Percentiles rank a stretch among this genome's conserved stretches.
These are phyloP conservation scores for Trichoderma virens DNA, from an alignment of 495 filamentous ascomycete genomes.

Conservation along the genomic window DNA sequence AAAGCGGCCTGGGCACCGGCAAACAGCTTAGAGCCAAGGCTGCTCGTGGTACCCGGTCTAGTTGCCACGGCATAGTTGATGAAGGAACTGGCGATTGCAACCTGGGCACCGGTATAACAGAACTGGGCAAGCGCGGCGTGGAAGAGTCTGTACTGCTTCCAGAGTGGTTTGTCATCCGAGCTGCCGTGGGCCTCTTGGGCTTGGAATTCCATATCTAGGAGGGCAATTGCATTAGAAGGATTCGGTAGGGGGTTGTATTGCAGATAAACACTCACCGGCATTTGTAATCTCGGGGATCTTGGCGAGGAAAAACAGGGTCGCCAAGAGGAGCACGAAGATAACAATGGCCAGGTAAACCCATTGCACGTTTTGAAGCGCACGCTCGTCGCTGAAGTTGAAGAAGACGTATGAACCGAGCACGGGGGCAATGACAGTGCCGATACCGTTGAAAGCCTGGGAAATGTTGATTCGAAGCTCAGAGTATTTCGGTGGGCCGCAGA, in stretches of 20 bases:
- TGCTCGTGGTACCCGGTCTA: constrained; percentile 15
- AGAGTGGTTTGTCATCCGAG: constrained; percentile 44
- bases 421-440: constrained; percentile 55
- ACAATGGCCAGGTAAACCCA: constrained; percentile 72
- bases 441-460: constrained; percentile 59
- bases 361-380: constrained; percentile 53
- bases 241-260: too few relatives aligned
- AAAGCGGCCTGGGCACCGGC: constrained; percentile 62
- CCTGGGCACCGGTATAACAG: constrained; percentile 64
- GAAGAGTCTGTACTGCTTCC: constrained; percentile 60
- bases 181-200: constrained; percentile 37
- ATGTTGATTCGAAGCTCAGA: constrained; percentile 64
- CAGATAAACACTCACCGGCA: constrained; percentile 50
- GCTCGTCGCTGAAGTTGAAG: constrained; percentile 49
- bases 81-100: constrained; percentile 48
- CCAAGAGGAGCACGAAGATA: constrained; percentile 57
- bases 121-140: constrained; percentile 60
- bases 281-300: constrained; percentile 67
- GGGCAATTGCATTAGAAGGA: neutral
- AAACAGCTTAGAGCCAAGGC: constrained; percentile 37
- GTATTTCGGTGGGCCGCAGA: constrained; percentile 60
- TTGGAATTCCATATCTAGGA: constrained; percentile 15
- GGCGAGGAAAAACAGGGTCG: constrained; percentile 55
- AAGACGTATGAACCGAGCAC: constrained; percentile 61
- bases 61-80: constrained; percentile 33